A percentile compares a stretch with the other conserved stretches of the same genome.
phyloP scores from a whole-genome alignment of 2,329 filamentous ascomycete genomes.

The Nothophoma quercina region DNA sequence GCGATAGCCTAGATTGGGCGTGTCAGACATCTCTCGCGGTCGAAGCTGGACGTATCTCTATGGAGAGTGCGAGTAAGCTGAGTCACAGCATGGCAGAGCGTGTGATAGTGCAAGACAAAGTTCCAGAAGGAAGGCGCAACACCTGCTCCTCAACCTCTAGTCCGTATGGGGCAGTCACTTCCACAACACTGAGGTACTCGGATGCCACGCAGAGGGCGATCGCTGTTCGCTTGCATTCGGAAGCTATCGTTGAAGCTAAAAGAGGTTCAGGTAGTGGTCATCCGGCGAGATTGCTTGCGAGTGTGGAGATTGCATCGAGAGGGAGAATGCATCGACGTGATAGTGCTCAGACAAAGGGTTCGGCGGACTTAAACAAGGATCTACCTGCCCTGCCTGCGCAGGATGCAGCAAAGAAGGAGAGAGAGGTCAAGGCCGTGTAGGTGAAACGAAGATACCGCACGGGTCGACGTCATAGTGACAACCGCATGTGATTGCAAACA shows the following conservation, averaged over 20 bases:
- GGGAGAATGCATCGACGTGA: not conserved
- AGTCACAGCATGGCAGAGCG: not conserved
- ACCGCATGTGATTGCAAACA: too few species aligned
- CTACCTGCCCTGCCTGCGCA: not conserved
- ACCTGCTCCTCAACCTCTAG: not conserved
- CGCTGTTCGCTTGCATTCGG: not conserved
- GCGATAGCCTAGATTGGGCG: conserved; percentile 10
- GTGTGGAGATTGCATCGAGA: not conserved
- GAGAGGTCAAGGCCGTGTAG: too few species aligned
- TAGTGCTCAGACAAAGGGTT: not conserved
- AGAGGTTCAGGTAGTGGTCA: not conserved
- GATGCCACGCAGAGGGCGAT: not conserved
- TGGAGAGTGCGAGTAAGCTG: not conserved
- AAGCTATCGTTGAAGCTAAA: not conserved
- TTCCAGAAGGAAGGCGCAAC: not conserved
- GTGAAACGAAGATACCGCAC: too few species aligned
- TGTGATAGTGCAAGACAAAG: not conserved
- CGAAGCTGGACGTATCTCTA: not conserved
- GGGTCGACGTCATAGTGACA: too few species aligned
- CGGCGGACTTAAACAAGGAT: conserved; percentile 2
- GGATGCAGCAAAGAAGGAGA: not conserved
- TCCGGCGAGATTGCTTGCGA: not conserved
- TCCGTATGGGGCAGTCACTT: not conserved
- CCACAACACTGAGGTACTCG: not conserved
- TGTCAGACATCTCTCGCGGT: conserved; percentile 6